A percentile compares a stretch with the other conserved stretches of the same genome.
These are phyloP conservation scores for Telfairia occidentalis DNA, from an alignment of 331 rosid genomes.

Conservation along the genomic window DNA sequence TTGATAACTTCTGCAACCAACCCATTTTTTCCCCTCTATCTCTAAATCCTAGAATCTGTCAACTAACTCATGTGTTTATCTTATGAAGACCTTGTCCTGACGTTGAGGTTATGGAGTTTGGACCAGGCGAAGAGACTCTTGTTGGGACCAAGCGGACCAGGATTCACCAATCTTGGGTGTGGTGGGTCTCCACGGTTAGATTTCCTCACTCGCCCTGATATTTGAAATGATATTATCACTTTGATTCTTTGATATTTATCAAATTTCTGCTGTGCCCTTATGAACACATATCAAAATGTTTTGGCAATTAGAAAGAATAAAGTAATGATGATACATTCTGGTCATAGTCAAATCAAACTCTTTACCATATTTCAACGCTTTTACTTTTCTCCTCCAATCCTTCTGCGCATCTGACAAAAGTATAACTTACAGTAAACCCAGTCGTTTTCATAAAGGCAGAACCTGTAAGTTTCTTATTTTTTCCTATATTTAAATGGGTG, in stretches of 20 bases:
- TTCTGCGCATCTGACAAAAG: neutral
- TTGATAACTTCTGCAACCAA: neutral
- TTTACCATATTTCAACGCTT: neutral
- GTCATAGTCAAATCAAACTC: neutral
- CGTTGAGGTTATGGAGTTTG: conserved; percentile 5
- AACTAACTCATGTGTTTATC: neutral
- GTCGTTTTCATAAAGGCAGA: neutral
- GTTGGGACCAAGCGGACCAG: neutral
- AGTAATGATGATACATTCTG: neutral
- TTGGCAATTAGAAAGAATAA: neutral
- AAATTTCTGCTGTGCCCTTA: neutral
- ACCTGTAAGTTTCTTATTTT: neutral
- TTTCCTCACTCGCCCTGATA: neutral
- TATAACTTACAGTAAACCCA: neutral
- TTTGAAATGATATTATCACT: neutral
- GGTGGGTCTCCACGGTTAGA: conserved; percentile 6
- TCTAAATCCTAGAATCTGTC: neutral
- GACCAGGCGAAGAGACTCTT: neutral
- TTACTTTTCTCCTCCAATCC: neutral
- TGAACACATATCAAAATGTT: neutral
- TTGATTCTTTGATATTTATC: conserved; percentile 1
- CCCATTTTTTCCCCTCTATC: neutral
- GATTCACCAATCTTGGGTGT: neutral
- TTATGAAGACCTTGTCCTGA: conserved; percentile 4
- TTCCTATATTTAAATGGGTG: neutral